Base-by-base conservation (phyloP, 257 asterid species). In the Petunia secreta region DNA sequence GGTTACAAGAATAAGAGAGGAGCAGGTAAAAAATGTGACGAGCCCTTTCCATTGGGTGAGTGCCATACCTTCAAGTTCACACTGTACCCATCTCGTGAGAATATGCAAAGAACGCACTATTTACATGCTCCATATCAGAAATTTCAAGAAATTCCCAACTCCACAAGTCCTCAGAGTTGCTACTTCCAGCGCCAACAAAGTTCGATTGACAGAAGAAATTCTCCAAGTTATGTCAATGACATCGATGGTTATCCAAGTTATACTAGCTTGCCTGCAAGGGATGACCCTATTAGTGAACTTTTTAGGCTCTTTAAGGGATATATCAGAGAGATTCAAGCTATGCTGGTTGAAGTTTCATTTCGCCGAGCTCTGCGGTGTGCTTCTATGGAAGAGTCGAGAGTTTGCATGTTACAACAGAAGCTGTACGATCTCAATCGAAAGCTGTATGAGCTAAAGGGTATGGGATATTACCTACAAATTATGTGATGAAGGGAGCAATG, bases 1-100 rank as follows among this genome's bases (percentile, higher is more conserved):
- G 90, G 92, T 54, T 91, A 90, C 84, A 66, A 41, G 11, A 86
- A 90, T 62, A 91, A 91, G 80, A 83, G 89, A 83, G 96, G 96
- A 16, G 84, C 82, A 4, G 86, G 94, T n/a, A n/a, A 78, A n/a
- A 83, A 86, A 54, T 74, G 88, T 4, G 91, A 91, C 8, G 77
- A 86, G 50, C 81, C 91, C 3, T 91, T 91, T 65, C 83, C 54
- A 2, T 63, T 91, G 46, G 85, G 94, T 0, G 69, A 87, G 55
- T 88, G 89, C 83, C 34, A 80, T 39, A 91, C 94, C 43, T 91
- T 88, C 83, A 88, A 68, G 81, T 91, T 87, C 68, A 82, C 9
- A 67, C 39, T 81, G 69, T 2, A 39, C 25, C 80, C 82, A 2
- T 15, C 79, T 40, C 11, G 2, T 43, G 13, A 15, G 16, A 58